A percentile compares a stretch with the other conserved stretches of the same genome.
Evolutionary conservation across 768 basidiomycete genomes (phyloP).

Genomic region (Lepiota venenata): DNA sequence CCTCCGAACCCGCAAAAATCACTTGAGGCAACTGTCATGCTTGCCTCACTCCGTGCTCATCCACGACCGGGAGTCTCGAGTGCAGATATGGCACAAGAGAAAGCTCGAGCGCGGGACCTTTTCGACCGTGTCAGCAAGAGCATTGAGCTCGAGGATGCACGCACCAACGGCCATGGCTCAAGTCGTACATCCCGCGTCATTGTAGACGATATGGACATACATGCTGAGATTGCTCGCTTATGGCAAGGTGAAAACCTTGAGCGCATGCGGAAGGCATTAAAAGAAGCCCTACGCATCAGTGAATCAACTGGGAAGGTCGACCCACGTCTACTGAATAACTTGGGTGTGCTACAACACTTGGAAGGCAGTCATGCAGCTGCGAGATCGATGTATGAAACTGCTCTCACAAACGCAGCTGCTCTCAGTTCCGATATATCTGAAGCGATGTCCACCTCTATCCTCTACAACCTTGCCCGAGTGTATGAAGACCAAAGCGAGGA

Average conservation of each 20-base stretch:
- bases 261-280: conserved; percentile 67
- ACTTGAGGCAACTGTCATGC: conserved; percentile 82
- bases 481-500: conserved; percentile 84
- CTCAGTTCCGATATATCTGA: conserved; percentile 51
- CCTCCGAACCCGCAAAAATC: conserved; percentile 62
- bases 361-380: conserved; percentile 60
- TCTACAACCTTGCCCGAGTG: conserved; percentile 90
- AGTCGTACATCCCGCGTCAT: conserved; percentile 49
- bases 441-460: conserved; percentile 72
- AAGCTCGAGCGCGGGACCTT: conserved; percentile 69
- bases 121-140: conserved; percentile 73
- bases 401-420: conserved; percentile 55
- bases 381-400: conserved; percentile 64
- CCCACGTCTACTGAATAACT: conserved; percentile 75
- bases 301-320: conserved; percentile 48
- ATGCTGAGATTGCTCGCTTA: conserved; percentile 84
- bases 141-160: conserved; percentile 60
- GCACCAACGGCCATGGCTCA: conserved; percentile 36
- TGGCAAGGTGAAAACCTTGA: conserved; percentile 84
- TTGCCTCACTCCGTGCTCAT: conserved; percentile 84
- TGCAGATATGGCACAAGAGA: conserved; percentile 71
- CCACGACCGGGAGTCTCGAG: conserved; percentile 77
- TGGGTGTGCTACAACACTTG: conserved; percentile 72
- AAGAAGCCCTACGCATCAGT: conserved; percentile 68
- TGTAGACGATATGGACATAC: conserved; percentile 80